Conservation (phyloP, 176 grass and related monocot genomes). For the Aegilops sharonensis region DNA sequence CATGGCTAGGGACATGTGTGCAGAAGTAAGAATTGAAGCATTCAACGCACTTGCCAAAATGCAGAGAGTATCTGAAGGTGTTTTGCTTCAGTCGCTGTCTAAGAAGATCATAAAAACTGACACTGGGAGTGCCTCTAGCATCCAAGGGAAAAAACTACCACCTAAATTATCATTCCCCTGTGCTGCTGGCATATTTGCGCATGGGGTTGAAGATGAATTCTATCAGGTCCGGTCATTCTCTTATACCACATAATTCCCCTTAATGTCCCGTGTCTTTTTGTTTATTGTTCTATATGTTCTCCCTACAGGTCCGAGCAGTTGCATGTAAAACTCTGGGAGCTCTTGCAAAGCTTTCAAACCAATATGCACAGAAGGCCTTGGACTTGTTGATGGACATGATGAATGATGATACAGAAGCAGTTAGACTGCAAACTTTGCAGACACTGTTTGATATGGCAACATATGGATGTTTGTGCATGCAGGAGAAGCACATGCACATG, state of each 20-base stretch:
- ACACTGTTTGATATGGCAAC: constrained; percentile 66
- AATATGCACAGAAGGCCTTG: constrained; percentile 65
- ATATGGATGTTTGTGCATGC: constrained; percentile 60
- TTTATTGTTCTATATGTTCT: constrained; percentile 30
- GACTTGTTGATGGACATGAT: constrained; percentile 91
- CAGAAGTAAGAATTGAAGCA: constrained; percentile 79
- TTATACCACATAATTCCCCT: constrained; percentile 3
- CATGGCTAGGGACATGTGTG: constrained; percentile 82
- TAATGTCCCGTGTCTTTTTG: neutral
- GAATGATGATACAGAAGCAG: constrained; percentile 82
- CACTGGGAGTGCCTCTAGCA: constrained; percentile 30
- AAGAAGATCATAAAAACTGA: constrained; percentile 73
- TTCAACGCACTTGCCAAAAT: constrained; percentile 71
- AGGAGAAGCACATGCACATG: constrained; percentile 89
- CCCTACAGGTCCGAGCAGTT: constrained; percentile 57
- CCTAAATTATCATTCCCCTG: constrained; percentile 53
- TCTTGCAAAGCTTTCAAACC: constrained; percentile 53
- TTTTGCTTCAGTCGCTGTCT: constrained; percentile 74
- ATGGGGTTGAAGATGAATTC: constrained; percentile 93
- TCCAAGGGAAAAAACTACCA: constrained; percentile 37
- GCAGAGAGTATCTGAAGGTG: constrained; percentile 50
- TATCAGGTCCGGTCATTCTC: constrained; percentile 52
- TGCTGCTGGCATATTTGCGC: constrained; percentile 69
- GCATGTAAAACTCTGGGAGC: constrained; percentile 73
- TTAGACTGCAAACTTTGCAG: constrained; percentile 69